Conservation (phyloP, 2,329 filamentous ascomycete genomes). For the Botrytis galanthina region DNA sequence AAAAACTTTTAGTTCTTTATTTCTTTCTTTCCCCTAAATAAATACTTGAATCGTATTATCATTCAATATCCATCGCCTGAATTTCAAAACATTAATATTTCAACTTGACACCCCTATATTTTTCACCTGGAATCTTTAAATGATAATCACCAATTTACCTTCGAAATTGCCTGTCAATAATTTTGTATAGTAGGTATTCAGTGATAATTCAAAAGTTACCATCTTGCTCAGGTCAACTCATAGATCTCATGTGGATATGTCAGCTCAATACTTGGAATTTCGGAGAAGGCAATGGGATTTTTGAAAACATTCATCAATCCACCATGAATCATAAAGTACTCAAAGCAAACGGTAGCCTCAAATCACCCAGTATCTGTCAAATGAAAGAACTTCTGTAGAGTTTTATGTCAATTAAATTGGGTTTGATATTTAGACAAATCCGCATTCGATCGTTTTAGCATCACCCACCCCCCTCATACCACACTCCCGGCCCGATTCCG, state of each 20-base stretch:
- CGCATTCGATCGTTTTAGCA: neutral
- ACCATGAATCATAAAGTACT: neutral
- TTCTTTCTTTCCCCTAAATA: too few species aligned
- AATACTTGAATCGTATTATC: too few species aligned
- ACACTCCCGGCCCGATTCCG: neutral
- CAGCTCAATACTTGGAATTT: neutral
- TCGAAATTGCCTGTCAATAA: fast-evolving
- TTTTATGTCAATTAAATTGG: neutral
- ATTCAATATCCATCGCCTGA: neutral
- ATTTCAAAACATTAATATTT: neutral
- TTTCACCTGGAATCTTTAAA: neutral
- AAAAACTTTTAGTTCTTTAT: too few species aligned
- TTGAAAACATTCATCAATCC: neutral
- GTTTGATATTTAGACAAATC: neutral
- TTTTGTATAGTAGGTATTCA: too few species aligned
- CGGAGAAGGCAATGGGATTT: neutral
- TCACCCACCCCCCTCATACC: neutral
- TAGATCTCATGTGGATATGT: neutral
- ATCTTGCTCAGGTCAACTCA: neutral
- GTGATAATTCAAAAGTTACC: too few species aligned
- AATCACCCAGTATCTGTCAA: neutral
- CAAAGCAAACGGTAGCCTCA: neutral
- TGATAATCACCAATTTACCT: neutral
- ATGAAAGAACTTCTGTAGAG: too few species aligned
- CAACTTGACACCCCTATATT: neutral